Evolutionary conservation across 192 early-diverging fungal genomes (phyloP).

Genomic region (Geranomyces michiganensis): DNA sequence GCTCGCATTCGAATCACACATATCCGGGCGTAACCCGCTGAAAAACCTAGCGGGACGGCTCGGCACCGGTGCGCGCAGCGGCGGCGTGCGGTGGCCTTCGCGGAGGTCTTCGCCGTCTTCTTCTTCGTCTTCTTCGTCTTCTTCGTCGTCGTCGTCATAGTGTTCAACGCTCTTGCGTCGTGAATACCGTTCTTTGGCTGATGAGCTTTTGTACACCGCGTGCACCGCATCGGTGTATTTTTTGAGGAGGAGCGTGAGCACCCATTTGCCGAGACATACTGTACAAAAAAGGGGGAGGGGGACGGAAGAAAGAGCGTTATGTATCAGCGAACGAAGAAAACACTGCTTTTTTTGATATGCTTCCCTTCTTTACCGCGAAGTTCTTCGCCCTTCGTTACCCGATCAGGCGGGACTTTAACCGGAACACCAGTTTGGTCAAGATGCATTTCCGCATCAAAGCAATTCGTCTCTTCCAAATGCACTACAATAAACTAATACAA

Average conservation of each 20-base stretch:
- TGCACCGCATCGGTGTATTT: conserved; percentile 9
- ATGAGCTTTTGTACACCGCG: background rate
- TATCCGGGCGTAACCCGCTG: no score
- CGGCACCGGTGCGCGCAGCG: no score
- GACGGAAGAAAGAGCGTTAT: no score
- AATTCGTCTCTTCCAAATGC: conserved; percentile 78
- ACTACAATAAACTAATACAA: conserved; percentile 65
- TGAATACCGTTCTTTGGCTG: background rate
- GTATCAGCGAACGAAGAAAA: no score
- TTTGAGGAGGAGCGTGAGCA: conserved; percentile 75
- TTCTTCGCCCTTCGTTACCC: no score
- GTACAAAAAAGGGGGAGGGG: background rate
- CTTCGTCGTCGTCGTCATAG: background rate
- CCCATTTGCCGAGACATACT: conserved; percentile 86
- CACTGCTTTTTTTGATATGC: no score
- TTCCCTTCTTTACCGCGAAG: no score
- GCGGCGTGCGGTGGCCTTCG: no score
- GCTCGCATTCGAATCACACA: no score
- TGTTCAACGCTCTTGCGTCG: background rate
- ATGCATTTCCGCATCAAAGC: conserved; percentile 90
- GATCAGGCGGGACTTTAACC: background rate
- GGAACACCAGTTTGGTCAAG: conserved; percentile 72
- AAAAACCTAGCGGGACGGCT: no score
- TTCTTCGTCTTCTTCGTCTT: background rate
- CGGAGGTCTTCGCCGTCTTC: background rate